Base-by-base conservation (phyloP, 2,329 filamentous ascomycete genomes). In the Trichoderma lentiforme region DNA sequence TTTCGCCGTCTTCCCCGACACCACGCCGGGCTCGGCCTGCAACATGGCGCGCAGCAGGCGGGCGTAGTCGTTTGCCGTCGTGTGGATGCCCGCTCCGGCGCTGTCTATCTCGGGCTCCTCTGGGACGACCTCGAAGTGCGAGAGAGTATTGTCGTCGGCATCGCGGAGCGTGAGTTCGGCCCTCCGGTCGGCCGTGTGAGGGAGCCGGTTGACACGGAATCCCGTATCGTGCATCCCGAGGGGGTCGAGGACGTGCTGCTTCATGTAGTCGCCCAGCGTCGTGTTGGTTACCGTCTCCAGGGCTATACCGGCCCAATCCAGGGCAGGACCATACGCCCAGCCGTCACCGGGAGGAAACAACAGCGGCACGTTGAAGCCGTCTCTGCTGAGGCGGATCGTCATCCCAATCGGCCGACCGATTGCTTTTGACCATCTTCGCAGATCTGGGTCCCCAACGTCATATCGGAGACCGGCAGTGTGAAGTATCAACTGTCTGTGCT, bases 381-480 rank as follows among this genome's bases (percentile, higher is more conserved):
- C 80, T 39, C 79, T 76, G 39, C 74, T 80, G 73, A 77, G 81
- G 32, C 79, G 74, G 18, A 81, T 75, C 62, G 80, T 77, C 1
- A 11, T 26, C 12, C 75, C 78, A n/a, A 75, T 74, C 0, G 76
- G 78, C 30, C 80, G 80, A 60, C 81, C 82, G 6, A 78, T 74
- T 7, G 76, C 77, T 26, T 76, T 71, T 5, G 82, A 81, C 84
- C 84, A 88, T 18, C 78, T 80, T 0, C 74, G 70, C 1, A 85
- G 76, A 6, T 81, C 78, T 0, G 84, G 80, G 64, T 86, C 81
- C 18, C 78, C 76, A 14, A 80, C 47, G 57, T 86, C 84, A 75
- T 86, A 85, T 1, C 79, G 80, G 0, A 87, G 72, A 2, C 87
- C 87, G 6, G 81, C 78, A 0, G 85, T 84, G 76, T 89, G 87